Evolutionary conservation across 148 eudicot genomes (phyloP), one percentile per base, ranked within the genome.

Genomic region (Dianthus caryophyllus): DNA sequence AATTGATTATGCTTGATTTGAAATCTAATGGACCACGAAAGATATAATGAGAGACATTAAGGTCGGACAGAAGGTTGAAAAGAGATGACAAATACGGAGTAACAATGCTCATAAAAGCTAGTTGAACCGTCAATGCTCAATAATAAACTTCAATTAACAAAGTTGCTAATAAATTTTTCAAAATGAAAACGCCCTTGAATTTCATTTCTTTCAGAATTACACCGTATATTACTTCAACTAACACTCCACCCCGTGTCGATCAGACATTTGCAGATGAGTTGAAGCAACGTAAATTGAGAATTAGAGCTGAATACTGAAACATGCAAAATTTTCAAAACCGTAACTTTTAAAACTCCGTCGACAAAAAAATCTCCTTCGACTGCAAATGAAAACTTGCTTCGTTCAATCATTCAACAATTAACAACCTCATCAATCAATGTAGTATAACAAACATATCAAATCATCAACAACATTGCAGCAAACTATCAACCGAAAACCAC

Each of bases 351-450:
- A 20, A 27, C 41, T 65, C 31, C 44, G 7, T 33, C 38, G 38
- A 33, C n/a, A n/a, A n/a, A n/a, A n/a, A n/a, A n/a, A n/a, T n/a
- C 22, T 17, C 2, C 62, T 58, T n/a, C n/a, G n/a, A 41, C 24
- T 1, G 8, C 62, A 58, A 25, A 64, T 26, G 36, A 22, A n/a
- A n/a, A n/a, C n/a, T 30, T 9, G 62, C 41, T 58, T 21, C 8
- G n/a, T 18, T 33, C 4, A 33, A 33, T 33, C 38, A 33, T n/a
- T 31, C 25, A 2, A 1, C 64, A 31, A 2, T 33, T 2, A 60
- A n/a, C n/a, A 60, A 60, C 62, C 39, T 58, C 44, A n/a, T 16
- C 6, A 56, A 56, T 56, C 36, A 56, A 56, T 56, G 48, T 15
- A 9, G 4, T 1, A 44, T 8, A 27, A 56, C 59, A 25, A 1